These are phyloP conservation scores for Colletotrichum sojae DNA, from an alignment of 2,329 filamentous ascomycete species.

Conservation along the genomic window DNA sequence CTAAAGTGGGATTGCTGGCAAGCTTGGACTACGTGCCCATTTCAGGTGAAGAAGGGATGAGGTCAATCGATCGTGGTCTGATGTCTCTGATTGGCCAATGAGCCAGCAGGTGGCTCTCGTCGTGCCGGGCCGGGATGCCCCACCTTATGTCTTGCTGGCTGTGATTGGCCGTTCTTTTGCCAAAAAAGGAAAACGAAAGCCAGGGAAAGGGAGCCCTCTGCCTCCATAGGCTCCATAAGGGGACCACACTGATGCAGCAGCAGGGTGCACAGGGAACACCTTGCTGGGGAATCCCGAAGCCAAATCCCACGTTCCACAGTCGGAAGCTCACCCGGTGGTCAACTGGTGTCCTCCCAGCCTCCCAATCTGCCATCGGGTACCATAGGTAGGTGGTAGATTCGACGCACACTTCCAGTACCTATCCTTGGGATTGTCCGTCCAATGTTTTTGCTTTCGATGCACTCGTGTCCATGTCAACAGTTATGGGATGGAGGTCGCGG, in stretches of 20 bases:
- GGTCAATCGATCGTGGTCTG: constrained; percentile 17
- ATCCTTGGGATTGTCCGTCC: no score
- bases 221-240: no score
- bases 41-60: constrained; percentile 16
- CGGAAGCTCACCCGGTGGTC: no score
- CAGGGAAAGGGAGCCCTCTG: not conserved
- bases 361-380: no score
- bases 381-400: no score
- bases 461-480: no score
- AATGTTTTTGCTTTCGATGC: no score
- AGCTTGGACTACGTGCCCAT: constrained; percentile 11
- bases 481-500: no score
- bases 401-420: no score
- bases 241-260: not conserved
- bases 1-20: constrained; percentile 4
- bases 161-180: constrained; percentile 23
- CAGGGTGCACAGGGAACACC: constrained; percentile 9
- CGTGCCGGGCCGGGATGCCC: no score
- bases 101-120: not conserved
- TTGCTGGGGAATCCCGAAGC: constrained; percentile 6
- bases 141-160: not conserved
- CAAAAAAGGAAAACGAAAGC: constrained; percentile 38
- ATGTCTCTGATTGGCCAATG: constrained; percentile 23
- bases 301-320: constrained; percentile 16
- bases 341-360: no score